These are phyloP conservation scores for Diaporthe caulivora DNA, from an alignment of 2,329 filamentous ascomycete genomes.

Conservation along the genomic window DNA sequence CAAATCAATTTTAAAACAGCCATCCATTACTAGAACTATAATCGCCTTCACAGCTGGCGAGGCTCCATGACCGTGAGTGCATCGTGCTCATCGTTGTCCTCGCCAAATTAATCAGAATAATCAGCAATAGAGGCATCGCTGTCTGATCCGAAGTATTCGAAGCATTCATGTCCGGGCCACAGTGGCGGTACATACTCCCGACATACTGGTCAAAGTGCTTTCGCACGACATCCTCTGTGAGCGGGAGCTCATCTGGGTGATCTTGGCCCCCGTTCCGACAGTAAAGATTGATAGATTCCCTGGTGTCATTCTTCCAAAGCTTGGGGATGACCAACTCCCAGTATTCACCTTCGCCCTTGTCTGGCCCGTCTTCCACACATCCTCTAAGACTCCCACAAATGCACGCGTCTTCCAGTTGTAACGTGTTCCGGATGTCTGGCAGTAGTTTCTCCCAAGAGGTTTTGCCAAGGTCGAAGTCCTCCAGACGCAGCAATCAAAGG, in stretches of 20 bases:
- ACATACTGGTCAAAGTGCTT: not conserved
- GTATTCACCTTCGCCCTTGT: not conserved
- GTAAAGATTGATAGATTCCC: slow-evolving; percentile 11
- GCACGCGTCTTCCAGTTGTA: not conserved
- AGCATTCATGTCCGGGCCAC: not conserved
- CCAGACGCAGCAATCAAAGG: not conserved
- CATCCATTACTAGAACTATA: not conserved
- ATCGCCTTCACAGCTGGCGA: not conserved
- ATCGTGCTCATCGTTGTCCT: not conserved
- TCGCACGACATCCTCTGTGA: not conserved
- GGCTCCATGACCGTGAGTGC: not conserved
- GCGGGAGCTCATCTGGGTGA: slow-evolving; percentile 8
- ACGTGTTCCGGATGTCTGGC: not conserved
- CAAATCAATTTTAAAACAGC: not conserved
- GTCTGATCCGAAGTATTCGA: not conserved
- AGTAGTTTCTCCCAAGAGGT: slow-evolving; percentile 6
- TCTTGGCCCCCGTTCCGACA: not conserved
- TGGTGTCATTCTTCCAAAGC: not conserved
- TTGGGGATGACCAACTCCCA: not conserved
- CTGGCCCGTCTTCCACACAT: not conserved
- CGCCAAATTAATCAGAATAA: not conserved
- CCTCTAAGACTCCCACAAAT: not conserved
- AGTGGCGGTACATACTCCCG: not conserved
- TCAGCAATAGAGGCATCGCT: not conserved
- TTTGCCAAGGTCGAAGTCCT: not conserved